Conservation (phyloP, 768 basidiomycete species). For the Auriscalpium microsporum region DNA sequence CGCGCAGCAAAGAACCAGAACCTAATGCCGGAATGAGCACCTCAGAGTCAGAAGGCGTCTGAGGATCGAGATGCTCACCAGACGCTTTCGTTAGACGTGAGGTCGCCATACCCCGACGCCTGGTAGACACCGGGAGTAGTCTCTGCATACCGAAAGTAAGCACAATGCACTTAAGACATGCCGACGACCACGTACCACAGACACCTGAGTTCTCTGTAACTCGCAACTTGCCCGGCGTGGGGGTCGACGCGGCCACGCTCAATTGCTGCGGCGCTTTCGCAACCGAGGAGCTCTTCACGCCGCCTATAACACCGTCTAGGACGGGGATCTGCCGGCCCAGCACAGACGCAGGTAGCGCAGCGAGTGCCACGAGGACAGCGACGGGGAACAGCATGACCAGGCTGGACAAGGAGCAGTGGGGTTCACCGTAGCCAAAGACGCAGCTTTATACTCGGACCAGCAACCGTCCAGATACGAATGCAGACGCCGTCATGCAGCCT, state of each 20-base stretch:
- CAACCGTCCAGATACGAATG: too few relatives aligned
- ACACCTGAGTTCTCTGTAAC: constrained; percentile 53
- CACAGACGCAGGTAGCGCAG: not conserved
- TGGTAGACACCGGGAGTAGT: constrained; percentile 54
- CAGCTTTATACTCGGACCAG: not conserved
- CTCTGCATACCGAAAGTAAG: constrained; percentile 23
- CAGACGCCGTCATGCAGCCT: too few relatives aligned
- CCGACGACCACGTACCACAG: constrained; percentile 33
- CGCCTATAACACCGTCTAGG: not conserved
- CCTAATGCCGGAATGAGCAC: constrained; percentile 25
- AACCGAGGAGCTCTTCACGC: not conserved
- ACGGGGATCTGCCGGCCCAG: not conserved
- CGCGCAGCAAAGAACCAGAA: constrained; percentile 66
- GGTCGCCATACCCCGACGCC: constrained; percentile 57
- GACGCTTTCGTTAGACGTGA: constrained; percentile 47
- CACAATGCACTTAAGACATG: not conserved
- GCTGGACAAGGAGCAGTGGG: not conserved
- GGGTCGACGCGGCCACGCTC: not conserved
- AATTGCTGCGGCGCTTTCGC: not conserved
- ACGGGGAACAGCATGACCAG: not conserved
- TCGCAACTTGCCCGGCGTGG: constrained; percentile 41
- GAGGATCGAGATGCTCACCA: constrained; percentile 29
- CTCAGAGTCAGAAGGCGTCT: not conserved
- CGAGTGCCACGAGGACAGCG: not conserved
- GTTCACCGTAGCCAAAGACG: not conserved